Evolutionary conservation across 2,329 filamentous ascomycete genomes (phyloP).

Genomic region (Ascochyta pisi): DNA sequence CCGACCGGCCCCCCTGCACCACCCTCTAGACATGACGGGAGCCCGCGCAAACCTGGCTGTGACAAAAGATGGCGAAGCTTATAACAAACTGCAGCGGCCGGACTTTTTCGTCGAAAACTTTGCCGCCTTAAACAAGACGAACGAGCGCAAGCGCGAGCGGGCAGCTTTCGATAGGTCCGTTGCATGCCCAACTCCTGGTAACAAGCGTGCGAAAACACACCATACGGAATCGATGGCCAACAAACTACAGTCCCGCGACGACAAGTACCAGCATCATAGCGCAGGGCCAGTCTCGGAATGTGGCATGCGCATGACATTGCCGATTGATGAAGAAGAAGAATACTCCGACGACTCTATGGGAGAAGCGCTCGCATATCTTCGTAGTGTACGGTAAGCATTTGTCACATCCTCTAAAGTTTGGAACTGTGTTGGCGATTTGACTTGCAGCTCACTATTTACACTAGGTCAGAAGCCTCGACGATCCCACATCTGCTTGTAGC

Average conservation of each 20-base stretch:
- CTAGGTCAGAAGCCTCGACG: constrained; percentile 74
- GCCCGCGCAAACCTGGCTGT: constrained; percentile 36
- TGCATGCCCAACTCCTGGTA: constrained; percentile 2
- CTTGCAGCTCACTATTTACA: constrained; percentile 24
- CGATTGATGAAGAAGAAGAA: constrained; percentile 29
- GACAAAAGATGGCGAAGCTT: constrained; percentile 44
- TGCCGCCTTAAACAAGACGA: constrained; percentile 2
- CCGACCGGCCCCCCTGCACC: no score
- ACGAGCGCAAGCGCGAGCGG: constrained; percentile 35
- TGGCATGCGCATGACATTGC: constrained; percentile 42
- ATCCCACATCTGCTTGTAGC: constrained; percentile 76
- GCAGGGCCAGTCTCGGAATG: constrained; percentile 21
- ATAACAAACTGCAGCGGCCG: constrained; percentile 48
- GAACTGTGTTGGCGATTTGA: neutral
- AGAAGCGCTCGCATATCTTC: constrained; percentile 46
- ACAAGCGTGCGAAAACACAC: constrained; percentile 24
- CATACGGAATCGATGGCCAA: neutral
- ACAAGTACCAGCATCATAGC: constrained; percentile 13
- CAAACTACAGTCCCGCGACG: neutral
- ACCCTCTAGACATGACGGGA: constrained; percentile 29
- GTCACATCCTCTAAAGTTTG: no score
- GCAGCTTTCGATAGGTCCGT: constrained; percentile 9
- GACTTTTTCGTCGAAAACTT: constrained; percentile 31
- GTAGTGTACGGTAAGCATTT: constrained; percentile 42
- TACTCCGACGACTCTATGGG: constrained; percentile 37